Percentiles rank a stretch among this genome's conserved stretches.
Evolutionary conservation across 306 rosid species (phyloP).

Genomic region (Vigna mungo): DNA sequence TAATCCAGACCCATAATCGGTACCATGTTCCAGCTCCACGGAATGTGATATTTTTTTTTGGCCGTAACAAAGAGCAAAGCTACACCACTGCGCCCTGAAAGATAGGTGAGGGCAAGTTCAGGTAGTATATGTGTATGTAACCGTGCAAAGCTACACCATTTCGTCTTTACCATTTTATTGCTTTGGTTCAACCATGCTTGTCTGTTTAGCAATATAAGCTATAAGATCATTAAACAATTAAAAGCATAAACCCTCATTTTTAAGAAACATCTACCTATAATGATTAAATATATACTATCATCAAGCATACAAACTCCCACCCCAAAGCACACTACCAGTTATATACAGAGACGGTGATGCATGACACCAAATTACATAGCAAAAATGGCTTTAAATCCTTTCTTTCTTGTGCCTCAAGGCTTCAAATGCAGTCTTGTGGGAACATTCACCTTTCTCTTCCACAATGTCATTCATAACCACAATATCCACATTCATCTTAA

Average conservation of each 20-base stretch:
- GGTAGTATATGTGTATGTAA: neutral
- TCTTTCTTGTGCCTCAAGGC: conserved; percentile 31
- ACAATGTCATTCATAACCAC: conserved; percentile 27
- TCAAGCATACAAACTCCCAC: conserved; percentile 15
- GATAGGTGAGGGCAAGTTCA: neutral
- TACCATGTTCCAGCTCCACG: neutral
- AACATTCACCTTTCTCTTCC: conserved; percentile 36
- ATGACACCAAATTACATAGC: conserved; percentile 38
- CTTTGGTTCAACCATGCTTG: neutral
- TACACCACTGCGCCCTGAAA: neutral
- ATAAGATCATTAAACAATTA: neutral
- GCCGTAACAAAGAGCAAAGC: neutral
- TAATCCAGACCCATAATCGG: neutral
- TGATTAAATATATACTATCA: conserved; percentile 18
- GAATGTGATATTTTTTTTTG: neutral
- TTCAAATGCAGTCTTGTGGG: conserved; percentile 5
- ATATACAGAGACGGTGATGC: conserved; percentile 9
- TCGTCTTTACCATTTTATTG: neutral
- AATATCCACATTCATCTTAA: conserved; percentile 1
- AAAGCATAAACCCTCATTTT: conserved; percentile 13
- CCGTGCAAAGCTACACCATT: neutral
- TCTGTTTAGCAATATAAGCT: neutral
- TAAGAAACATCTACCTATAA: conserved; percentile 18
- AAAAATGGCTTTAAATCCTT: conserved; percentile 16
- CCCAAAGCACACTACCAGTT: neutral